Evolutionary conservation across 2,329 filamentous ascomycete genomes (phyloP).

Genomic region (Furcasterigmium sp.): DNA sequence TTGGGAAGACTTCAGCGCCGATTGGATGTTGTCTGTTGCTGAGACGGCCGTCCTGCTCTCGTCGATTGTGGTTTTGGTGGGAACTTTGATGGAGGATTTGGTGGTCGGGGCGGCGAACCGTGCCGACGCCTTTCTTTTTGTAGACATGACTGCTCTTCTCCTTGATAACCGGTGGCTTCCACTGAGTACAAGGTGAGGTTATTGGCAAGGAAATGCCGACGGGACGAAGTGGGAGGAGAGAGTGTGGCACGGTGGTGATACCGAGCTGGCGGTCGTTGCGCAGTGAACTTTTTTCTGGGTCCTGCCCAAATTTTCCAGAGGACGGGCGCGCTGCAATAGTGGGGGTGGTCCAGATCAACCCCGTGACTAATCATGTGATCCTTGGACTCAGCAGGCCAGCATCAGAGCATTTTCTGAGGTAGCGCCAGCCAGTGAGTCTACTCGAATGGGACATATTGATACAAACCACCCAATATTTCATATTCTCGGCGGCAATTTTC

Average conservation of each 20-base stretch:
- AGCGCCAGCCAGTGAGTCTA: too few species aligned
- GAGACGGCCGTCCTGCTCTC: constrained; percentile 54
- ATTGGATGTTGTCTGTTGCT: constrained; percentile 21
- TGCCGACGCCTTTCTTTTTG: constrained; percentile 55
- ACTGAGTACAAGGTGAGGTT: too few species aligned
- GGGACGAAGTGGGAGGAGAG: constrained; percentile 1
- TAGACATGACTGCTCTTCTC: constrained; percentile 41
- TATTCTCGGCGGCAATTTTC: too few species aligned
- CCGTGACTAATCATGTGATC: not conserved
- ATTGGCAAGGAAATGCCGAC: not conserved
- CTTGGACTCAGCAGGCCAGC: too few species aligned
- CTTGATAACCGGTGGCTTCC: too few species aligned
- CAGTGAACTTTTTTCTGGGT: constrained; percentile 6
- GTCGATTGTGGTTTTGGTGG: constrained; percentile 47
- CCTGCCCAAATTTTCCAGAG: constrained; percentile 4
- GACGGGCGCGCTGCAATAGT: not conserved
- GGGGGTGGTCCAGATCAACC: not conserved
- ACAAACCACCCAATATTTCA: too few species aligned
- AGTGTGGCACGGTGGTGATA: not conserved
- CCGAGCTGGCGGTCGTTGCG: not conserved
- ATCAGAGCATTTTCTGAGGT: too few species aligned
- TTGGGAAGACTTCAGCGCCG: not conserved
- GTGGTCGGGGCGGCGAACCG: constrained; percentile 52
- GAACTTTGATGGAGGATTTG: constrained; percentile 46
- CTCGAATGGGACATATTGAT: too few species aligned